Base-by-base conservation (phyloP, 2,329 filamentous ascomycete species). In the Aspergillus brasiliensis region DNA sequence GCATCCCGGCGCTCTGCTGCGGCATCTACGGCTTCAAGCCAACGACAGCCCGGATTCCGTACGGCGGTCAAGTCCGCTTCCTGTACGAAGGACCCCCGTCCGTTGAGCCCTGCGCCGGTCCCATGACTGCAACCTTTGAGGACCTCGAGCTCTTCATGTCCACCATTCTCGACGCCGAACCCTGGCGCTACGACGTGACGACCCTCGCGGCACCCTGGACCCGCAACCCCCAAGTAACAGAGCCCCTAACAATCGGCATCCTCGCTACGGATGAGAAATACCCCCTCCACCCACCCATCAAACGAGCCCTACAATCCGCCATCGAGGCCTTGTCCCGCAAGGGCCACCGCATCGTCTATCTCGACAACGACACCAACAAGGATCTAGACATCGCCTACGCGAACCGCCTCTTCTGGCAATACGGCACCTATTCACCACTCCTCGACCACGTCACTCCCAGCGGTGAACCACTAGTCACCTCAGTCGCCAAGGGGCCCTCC, bases 201-300 rank as follows among this genome's bases (percentile, higher is more conserved):
- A 77, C 74, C 0, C 55, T 80, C 0, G 75, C 76, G 8, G 70
- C 80, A 0, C 81, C 82, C 0, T 87, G 84, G 84, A 28, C 23
- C 51, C 17, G 51, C 15, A 34, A 34, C 1, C 31, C 31, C 11
- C 23, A 23, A 15, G 1, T 6, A 73, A 78, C 21, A 59, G 48
- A 28, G 42, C 60, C 62, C 19, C 62, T 86, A 3, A 76, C 75
- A 0, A 80, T 87, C 40, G 84, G 84, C 0, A 62, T 86, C 1
- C 66, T 84, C 10, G 59, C 77, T 2, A 80, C 82, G 47, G 81
- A 84, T 62, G 71, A 77, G 0, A 69, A 79, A 1, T 80, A 80
- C 28, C 82, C 81, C 0, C 71, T 85, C 0, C 82, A 84, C 23
- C 83, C 84, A 0, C 81, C 83, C 0, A 77, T 86, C 1, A 76